Base-by-base conservation (phyloP, 148 eudicot species). In the Selenicereus undatus region DNA sequence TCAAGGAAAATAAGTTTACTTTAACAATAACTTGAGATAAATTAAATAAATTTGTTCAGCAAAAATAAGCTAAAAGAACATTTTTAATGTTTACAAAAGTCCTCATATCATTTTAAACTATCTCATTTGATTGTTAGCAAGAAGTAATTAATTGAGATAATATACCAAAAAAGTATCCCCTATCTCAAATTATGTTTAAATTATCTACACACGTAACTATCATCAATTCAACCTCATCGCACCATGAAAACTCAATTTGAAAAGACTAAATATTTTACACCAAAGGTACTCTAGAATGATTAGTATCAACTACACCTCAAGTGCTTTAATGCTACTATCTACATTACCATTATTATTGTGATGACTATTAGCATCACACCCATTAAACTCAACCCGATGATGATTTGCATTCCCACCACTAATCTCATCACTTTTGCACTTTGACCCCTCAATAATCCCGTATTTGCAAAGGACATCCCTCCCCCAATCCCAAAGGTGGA, bases 401-500 rank as follows among this genome's bases (percentile, higher is more conserved):
- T 65, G 52, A 20, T 64, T 77, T 54, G 17, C 12, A 3, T 26
- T 71, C 78, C 32, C 82, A 26, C 68, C 81, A 60, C 21, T 66
- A 66, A 26, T 66, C 8, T n/a, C 12, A 26, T 66, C 62, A 56
- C 22, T 29, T 13, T 12, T 81, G 48, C 70, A n/a, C 9, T 81
- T 77, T 42, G 45, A 26, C 56, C 83, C 88, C 81, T 87, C 71
- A 52, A 89, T 45, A 74, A 89, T 69, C 70, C 91, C 94, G 83
- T 68, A 85, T 77, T 83, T 88, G 51, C 82, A 62, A 64, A 91
- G 80, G 1, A 68, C 22, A 76, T 27, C 83, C 81, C 62, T 70
- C 10, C 81, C 81, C 99, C 99, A 95, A 87, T 95, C 97, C 92
- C 92, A 85, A 39, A 88, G 78, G 75, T 95, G 90, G 81, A 95